Percentiles rank a stretch among this genome's conserved stretches.
Conservation (phyloP, 768 basidiomycete species). For the Multifurca ochricompacta region DNA sequence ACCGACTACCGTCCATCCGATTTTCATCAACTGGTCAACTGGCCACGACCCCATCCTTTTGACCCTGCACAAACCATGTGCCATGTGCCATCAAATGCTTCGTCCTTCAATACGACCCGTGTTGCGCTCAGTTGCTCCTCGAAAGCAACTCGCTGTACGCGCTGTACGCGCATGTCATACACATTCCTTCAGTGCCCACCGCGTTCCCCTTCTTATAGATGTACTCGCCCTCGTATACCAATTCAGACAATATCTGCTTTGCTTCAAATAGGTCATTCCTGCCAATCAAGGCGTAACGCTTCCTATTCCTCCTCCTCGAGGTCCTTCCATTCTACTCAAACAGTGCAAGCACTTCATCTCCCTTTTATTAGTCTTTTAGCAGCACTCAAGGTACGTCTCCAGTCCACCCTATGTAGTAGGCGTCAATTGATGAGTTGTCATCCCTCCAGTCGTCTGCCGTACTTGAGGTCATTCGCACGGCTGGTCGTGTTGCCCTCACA, state of each 20-base stretch:
- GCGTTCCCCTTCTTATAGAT: constrained; percentile 6
- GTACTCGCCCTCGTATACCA: neutral
- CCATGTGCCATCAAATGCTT: constrained; percentile 10
- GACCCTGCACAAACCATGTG: constrained; percentile 9
- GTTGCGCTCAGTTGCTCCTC: neutral
- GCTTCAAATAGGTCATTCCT: constrained; percentile 3
- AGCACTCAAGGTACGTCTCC: constrained; percentile 51
- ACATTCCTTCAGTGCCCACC: constrained; percentile 1
- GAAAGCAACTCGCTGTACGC: neutral
- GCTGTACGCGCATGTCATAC: neutral
- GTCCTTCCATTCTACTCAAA: constrained; percentile 38
- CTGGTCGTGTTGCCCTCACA: constrained; percentile 64
- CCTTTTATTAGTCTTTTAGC: constrained; percentile 50
- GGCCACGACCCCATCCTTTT: neutral
- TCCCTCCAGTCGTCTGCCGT: constrained; percentile 57
- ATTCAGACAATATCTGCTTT: constrained; percentile 12
- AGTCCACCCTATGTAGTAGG: neutral
- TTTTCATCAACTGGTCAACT: neutral
- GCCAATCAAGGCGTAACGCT: neutral
- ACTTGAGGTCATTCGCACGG: constrained; percentile 61
- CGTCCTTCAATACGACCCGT: constrained; percentile 3
- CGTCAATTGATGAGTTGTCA: constrained; percentile 12
- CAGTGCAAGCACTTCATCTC: constrained; percentile 21
- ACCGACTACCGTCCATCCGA: too few relatives aligned
- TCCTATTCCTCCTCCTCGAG: neutral